Conservation (phyloP, 2,329 filamentous ascomycete species). For the Cladorrhinum sp. region DNA sequence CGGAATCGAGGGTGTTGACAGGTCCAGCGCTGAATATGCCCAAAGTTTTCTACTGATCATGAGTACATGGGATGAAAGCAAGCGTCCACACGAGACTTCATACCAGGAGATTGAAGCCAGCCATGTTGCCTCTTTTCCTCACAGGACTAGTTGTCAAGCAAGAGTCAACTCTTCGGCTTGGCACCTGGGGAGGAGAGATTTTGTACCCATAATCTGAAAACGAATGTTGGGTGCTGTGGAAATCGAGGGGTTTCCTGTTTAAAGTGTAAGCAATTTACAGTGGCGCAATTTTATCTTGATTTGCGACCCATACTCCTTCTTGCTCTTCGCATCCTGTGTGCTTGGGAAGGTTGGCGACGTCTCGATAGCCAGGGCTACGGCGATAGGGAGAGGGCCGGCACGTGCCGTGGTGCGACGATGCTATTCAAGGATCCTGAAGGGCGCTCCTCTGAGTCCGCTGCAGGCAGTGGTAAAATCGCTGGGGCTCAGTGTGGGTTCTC, state of each 20-base stretch:
- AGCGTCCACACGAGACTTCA: neutral
- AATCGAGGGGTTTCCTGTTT: slow-evolving; percentile 14
- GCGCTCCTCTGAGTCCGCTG: slow-evolving; percentile 2
- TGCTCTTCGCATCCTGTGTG: slow-evolving; percentile 21
- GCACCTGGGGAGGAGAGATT: neutral
- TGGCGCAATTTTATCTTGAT: neutral
- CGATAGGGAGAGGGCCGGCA: neutral
- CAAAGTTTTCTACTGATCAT: neutral
- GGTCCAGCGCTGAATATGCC: slow-evolving; percentile 17
- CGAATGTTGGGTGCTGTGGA: slow-evolving; percentile 22
- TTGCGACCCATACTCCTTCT: slow-evolving; percentile 14
- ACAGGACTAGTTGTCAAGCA: slow-evolving; percentile 17
- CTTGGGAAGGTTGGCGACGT: neutral
- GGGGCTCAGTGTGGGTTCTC: neutral
- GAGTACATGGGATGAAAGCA: neutral
- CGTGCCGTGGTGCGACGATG: neutral
- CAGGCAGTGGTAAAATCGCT: neutral
- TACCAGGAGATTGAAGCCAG: neutral
- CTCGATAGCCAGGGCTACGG: neutral
- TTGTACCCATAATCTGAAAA: slow-evolving; percentile 28
- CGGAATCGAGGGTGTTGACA: slow-evolving; percentile 20
- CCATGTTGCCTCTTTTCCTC: slow-evolving; percentile 21
- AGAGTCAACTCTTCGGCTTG: slow-evolving; percentile 12
- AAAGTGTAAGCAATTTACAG: slow-evolving; percentile 4
- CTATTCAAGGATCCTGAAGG: slow-evolving; percentile 4